These are phyloP conservation scores for Chaetomiaceae sp. DNA, from an alignment of 2,329 filamentous ascomycete genomes.

Conservation along the genomic window DNA sequence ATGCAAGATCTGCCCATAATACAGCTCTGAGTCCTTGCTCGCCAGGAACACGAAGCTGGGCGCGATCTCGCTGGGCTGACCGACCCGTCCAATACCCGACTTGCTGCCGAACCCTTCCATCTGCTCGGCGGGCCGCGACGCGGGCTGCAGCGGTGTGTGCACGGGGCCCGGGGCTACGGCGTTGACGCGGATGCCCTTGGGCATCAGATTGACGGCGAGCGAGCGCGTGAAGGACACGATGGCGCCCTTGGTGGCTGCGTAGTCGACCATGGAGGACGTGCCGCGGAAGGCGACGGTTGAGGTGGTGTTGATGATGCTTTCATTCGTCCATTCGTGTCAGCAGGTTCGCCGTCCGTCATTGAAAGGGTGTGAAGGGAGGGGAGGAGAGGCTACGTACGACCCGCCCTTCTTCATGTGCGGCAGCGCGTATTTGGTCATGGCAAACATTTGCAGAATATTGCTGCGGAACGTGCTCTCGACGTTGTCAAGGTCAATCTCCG, in stretches of 20 bases:
- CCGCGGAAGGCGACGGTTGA: constrained; percentile 51
- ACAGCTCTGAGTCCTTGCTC: constrained; percentile 35
- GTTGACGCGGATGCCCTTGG: constrained; percentile 52
- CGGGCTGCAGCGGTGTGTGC: constrained; percentile 39
- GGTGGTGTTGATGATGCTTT: constrained; percentile 48
- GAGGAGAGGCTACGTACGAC: constrained; percentile 24
- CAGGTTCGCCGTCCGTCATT: background rate
- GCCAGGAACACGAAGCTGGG: constrained; percentile 37
- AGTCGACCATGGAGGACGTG: constrained; percentile 46
- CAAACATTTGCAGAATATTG: constrained; percentile 54
- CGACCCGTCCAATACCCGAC: constrained; percentile 33
- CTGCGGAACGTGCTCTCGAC: constrained; percentile 52
- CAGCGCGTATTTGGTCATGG: constrained; percentile 51
- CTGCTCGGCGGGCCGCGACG: constrained; percentile 37
- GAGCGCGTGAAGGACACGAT: constrained; percentile 50
- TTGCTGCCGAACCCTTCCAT: constrained; percentile 39
- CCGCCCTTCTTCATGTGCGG: constrained; percentile 47
- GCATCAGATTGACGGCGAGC: constrained; percentile 46
- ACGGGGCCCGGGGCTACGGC: constrained; percentile 39
- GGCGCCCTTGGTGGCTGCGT: constrained; percentile 52
- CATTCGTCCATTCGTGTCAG: too few relatives aligned
- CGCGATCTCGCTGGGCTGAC: constrained; percentile 41
- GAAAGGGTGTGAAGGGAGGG: background rate
- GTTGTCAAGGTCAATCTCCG: constrained; percentile 47
- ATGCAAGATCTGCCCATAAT: constrained; percentile 35